Evolutionary conservation across 2,329 filamentous ascomycete genomes (phyloP).

Genomic region (Torrubiella hemipterigena): DNA sequence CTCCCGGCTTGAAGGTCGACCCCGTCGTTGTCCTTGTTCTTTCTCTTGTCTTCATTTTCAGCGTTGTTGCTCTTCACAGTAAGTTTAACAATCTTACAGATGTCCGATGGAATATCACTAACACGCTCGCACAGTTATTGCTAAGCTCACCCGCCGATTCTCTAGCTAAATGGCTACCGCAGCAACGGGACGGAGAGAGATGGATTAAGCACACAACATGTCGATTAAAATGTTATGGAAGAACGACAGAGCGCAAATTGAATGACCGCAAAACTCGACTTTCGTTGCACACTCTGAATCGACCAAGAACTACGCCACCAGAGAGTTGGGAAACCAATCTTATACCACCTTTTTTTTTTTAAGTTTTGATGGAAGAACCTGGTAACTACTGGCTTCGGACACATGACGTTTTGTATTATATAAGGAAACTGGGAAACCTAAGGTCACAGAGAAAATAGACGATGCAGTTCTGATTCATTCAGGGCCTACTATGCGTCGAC

Average conservation of each 20-base stretch:
- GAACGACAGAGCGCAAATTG: background rate
- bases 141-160: conserved; percentile 88
- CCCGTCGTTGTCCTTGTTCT: conserved; percentile 94
- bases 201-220: too few relatives aligned
- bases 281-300: too few relatives aligned
- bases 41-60: conserved; percentile 97
- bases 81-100: conserved; percentile 26
- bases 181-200: too few relatives aligned
- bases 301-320: too few relatives aligned
- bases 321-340: too few relatives aligned
- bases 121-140: conserved; percentile 55
- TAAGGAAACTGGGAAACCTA: too few relatives aligned
- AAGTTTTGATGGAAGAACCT: too few relatives aligned
- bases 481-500: too few relatives aligned
- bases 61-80: conserved; percentile 95
- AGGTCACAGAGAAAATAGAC: too few relatives aligned
- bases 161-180: conserved; percentile 52
- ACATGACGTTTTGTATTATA: background rate
- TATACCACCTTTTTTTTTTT: too few relatives aligned
- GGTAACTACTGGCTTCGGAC: too few relatives aligned
- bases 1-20: conserved; percentile 92
- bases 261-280: background rate
- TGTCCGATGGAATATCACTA: conserved; percentile 10
- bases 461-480: too few relatives aligned
- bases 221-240: background rate